Percentiles rank a stretch among this genome's conserved stretches.
Conservation (phyloP, 2,329 filamentous ascomycete genomes). For the Cytospora leucostoma region DNA sequence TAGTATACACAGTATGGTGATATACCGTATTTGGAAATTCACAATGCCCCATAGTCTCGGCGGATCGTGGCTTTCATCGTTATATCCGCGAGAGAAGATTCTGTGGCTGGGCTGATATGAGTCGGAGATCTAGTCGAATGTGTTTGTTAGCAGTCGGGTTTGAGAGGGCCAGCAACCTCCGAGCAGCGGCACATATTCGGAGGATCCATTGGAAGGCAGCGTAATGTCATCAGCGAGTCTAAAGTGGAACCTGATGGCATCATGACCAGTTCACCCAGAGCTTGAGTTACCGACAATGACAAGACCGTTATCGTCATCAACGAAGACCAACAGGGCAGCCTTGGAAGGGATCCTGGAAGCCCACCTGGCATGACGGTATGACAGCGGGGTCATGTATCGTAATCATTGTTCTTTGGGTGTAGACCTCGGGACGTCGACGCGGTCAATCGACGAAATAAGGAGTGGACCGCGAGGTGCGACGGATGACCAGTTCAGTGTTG, state of each 20-base stretch:
- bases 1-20: not conserved
- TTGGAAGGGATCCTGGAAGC: not conserved
- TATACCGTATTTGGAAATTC: not conserved
- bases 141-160: not conserved
- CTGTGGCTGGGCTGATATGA: not conserved
- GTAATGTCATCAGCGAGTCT: not conserved
- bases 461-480: not conserved
- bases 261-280: not conserved
- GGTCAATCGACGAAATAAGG: not conserved
- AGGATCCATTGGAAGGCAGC: too few relatives aligned
- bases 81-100: not conserved
- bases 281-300: not conserved
- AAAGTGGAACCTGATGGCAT: not conserved
- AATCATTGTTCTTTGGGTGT: constrained; percentile 14
- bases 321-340: not conserved
- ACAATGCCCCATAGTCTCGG: not conserved
- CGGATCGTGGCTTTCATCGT: not conserved
- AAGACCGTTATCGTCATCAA: too few relatives aligned
- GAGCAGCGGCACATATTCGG: not conserved
- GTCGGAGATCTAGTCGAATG: too few relatives aligned
- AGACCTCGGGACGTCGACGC: too few relatives aligned
- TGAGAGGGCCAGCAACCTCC: not conserved
- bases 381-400: constrained; percentile 19
- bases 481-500: not conserved
- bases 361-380: not conserved